phyloP scores from a whole-genome alignment of 495 filamentous ascomycete species.

The Trichoderma reesei region DNA sequence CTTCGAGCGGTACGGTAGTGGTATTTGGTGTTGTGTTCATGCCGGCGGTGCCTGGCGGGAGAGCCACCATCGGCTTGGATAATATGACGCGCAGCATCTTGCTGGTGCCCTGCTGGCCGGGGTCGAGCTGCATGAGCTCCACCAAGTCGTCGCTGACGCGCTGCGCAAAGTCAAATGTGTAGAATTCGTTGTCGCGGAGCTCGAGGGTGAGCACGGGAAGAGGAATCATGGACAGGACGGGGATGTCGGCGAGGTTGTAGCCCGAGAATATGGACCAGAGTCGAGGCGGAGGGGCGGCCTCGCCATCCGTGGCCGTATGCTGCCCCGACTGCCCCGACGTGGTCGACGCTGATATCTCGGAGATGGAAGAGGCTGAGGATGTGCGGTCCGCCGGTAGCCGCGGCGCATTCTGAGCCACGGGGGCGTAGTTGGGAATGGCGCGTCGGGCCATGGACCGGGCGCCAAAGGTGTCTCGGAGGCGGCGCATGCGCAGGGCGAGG shows the following conservation, averaged over 20 bases:
- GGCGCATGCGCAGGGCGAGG: neutral
- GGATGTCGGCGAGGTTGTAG: slow-evolving; percentile 1
- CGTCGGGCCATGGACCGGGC: slow-evolving; percentile 2
- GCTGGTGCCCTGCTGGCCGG: slow-evolving; percentile 8
- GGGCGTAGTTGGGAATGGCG: neutral
- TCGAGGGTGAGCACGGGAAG: slow-evolving; percentile 1
- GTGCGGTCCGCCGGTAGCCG: slow-evolving; percentile 3
- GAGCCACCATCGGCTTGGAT: neutral
- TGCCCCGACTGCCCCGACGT: neutral
- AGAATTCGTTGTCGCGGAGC: slow-evolving; percentile 1
- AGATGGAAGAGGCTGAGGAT: neutral
- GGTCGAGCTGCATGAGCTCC: slow-evolving; percentile 2
- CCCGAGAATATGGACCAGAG: slow-evolving; percentile 3
- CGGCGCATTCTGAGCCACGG: slow-evolving; percentile 2
- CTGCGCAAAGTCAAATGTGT: slow-evolving; percentile 2
- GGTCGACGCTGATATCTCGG: neutral
- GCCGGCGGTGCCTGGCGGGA: neutral
- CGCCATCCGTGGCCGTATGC: neutral
- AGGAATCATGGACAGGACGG: slow-evolving; percentile 4
- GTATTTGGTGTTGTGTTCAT: neutral
- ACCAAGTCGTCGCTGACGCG: neutral
- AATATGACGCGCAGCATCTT: slow-evolving; percentile 5
- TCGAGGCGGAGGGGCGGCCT: neutral
- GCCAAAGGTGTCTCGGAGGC: neutral
- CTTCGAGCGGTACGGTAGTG: neutral